These are phyloP conservation scores for Baudoinia panamericana DNA, from an alignment of 495 filamentous ascomycete species.

Conservation along the genomic window DNA sequence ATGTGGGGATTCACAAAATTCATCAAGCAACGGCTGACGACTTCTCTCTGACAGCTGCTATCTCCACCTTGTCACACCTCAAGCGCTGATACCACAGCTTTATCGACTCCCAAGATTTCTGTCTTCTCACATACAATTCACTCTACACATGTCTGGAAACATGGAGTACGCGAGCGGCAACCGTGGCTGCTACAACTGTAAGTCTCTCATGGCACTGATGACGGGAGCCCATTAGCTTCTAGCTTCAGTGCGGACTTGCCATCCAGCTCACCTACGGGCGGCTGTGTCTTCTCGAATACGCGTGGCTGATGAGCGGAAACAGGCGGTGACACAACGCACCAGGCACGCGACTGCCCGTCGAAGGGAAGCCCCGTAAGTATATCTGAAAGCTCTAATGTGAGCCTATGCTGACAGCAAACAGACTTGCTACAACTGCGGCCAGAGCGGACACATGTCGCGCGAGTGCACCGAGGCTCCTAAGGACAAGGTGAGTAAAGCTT, in stretches of 20 bases:
- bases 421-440: slow-evolving; percentile 82
- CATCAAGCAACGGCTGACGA: too few relatives aligned
- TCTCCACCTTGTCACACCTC: too few relatives aligned
- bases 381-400: background rate
- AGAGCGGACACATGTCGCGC: slow-evolving; percentile 86
- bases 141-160: too few relatives aligned
- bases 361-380: slow-evolving; percentile 54
- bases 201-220: slow-evolving; percentile 33
- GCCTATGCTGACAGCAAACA: background rate
- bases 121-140: too few relatives aligned
- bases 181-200: slow-evolving; percentile 73
- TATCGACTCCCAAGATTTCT: too few relatives aligned
- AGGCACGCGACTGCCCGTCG: slow-evolving; percentile 89
- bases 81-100: too few relatives aligned
- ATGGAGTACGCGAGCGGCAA: slow-evolving; percentile 37
- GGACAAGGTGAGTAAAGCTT: slow-evolving; percentile 47
- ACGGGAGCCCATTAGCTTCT: too few relatives aligned
- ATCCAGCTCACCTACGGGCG: background rate
- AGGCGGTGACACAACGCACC: slow-evolving; percentile 69
- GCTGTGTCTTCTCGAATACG: background rate
- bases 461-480: slow-evolving; percentile 82
- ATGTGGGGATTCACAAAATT: too few relatives aligned
- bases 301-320: background rate
- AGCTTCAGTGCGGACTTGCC: too few relatives aligned
- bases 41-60: too few relatives aligned